Evolutionary conservation across 2,329 filamentous ascomycete genomes (phyloP), one percentile per base, ranked within the genome.

Genomic region (Colletotrichum lini): DNA sequence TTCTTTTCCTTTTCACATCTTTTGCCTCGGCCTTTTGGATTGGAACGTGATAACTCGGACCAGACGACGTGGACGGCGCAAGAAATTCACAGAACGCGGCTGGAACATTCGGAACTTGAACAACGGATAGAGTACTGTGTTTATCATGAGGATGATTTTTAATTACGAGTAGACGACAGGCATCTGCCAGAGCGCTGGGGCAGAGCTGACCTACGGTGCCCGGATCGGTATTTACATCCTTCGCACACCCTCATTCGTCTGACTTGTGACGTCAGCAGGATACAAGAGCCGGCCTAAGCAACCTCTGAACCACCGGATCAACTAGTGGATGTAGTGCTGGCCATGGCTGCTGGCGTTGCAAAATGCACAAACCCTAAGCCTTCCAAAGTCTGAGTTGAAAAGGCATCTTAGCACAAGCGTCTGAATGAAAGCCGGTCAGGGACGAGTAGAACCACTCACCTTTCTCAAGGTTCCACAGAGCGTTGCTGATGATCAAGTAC

Each of bases 291-390:
- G 10, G 60, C 40, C 23, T 44, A 16, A 42, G 38, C 18, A 9
- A 21, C 16, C 38, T 44, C 12, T 18, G 40, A 8, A 13, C 6
- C 9, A 13, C 6, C 13, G 5, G 16, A 12, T 8, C 10, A 13
- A 40, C 56, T 42, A 60, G 13, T 66, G 54, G 38, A 66, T 23
- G 10, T 57, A 66, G 8, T 52, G 67, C 47, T 49, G 53, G 16
- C 54, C 62, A 15, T 52, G 50, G 26, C 53, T 66, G 21, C 53
- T 66, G 21, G 62, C 40, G n/a, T 66, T 59, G 47, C 67, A 70
- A 54, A 70, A 70, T 8, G 67, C 62, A 35, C 62, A 70, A 10
- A 65, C 18, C 38, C 47, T 66, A 30, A 65, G 50, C 61, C 47
- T 70, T 8, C 53, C 38, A 21, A 21, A 59, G 16, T 54, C 67